These are phyloP conservation scores for Carex kokanica DNA, from an alignment of 176 grass and related monocot species.

Conservation along the genomic window DNA sequence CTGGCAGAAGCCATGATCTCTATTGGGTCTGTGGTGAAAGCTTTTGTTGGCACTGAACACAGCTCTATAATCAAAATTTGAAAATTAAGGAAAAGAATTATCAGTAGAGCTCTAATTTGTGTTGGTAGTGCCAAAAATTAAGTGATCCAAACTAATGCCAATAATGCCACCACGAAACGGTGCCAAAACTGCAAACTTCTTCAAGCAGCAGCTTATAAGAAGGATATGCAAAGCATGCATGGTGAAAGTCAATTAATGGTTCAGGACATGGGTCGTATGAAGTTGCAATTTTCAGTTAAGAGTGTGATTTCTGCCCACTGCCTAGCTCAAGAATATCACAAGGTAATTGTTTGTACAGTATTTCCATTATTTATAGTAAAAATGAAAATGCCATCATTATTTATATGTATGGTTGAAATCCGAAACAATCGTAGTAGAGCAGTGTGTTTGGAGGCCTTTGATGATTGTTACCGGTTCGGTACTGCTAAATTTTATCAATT, in stretches of 20 bases:
- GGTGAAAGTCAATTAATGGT: background rate
- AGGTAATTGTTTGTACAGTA: no score
- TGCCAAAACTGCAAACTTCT: background rate
- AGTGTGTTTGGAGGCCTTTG: background rate
- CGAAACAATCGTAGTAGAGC: background rate
- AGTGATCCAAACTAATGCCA: background rate
- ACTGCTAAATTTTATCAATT: background rate
- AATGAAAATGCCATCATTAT: no score
- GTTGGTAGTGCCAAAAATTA: background rate
- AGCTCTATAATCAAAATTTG: background rate
- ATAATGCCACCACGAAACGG: background rate
- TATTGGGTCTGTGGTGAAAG: no score
- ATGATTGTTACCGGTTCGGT: background rate
- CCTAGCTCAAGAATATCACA: background rate
- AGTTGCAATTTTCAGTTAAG: no score
- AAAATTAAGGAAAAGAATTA: background rate
- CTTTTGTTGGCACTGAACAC: background rate
- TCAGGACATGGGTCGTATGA: no score
- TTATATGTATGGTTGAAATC: no score
- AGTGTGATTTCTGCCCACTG: background rate
- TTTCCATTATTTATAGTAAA: no score
- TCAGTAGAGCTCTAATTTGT: background rate
- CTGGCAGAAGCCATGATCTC: background rate
- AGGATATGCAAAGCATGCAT: background rate
- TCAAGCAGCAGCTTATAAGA: background rate